These are phyloP conservation scores for Beta lomatogona DNA, from an alignment of 179 eudicot genomes.

Conservation along the genomic window DNA sequence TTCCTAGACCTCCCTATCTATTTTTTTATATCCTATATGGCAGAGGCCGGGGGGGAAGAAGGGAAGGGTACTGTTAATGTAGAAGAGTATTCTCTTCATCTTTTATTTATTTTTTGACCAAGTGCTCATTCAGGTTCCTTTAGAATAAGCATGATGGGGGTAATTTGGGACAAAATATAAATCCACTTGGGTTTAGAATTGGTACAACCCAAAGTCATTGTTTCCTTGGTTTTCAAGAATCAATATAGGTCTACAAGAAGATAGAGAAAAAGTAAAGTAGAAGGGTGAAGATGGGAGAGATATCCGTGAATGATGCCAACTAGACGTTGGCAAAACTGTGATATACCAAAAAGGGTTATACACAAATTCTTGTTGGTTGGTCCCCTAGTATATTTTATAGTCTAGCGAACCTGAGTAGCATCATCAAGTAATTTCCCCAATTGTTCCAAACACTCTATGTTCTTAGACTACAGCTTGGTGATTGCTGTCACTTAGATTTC, in stretches of 20 bases:
- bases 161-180: too few species aligned
- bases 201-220: too few species aligned
- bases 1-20: not conserved
- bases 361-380: not conserved
- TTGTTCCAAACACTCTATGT: not conserved
- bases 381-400: not conserved
- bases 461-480: not conserved
- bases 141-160: too few species aligned
- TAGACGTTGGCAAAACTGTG: not conserved
- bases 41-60: not conserved
- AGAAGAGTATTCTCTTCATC: too few species aligned
- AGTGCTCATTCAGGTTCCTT: too few species aligned
- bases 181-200: too few species aligned
- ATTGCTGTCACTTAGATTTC: not conserved
- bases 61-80: too few species aligned
- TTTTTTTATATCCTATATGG: not conserved
- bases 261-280: too few species aligned
- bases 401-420: not conserved
- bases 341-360: not conserved
- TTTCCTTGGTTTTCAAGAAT: too few species aligned
- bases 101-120: too few species aligned
- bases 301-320: not conserved
- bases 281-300: not conserved
- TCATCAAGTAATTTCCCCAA: not conserved
- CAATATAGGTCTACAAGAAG: too few species aligned